These are phyloP conservation scores for Pseudomassariella vexata DNA, from an alignment of 2,329 filamentous ascomycete species.

Conservation along the genomic window DNA sequence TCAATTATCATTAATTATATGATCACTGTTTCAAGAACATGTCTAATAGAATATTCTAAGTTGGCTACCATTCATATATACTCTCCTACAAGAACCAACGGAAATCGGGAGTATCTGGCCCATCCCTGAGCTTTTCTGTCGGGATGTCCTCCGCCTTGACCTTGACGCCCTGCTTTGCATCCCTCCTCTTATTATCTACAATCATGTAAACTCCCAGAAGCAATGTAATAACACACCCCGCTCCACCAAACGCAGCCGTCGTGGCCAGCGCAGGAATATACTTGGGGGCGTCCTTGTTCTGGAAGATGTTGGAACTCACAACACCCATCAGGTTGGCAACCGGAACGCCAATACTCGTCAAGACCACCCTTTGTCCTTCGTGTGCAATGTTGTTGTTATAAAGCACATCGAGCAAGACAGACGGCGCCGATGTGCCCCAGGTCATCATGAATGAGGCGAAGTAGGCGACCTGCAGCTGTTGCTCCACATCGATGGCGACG, in stretches of 20 bases:
- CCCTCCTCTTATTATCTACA: too few relatives aligned
- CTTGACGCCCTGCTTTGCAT: too few relatives aligned
- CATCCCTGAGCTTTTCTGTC: too few relatives aligned
- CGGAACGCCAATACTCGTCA: conserved; percentile 69
- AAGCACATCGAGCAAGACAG: conserved; percentile 48
- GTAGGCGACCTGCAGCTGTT: conserved; percentile 60
- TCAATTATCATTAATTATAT: too few relatives aligned
- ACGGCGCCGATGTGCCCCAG: conserved; percentile 71
- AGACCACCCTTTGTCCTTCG: conserved; percentile 63
- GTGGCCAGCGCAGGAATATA: conserved; percentile 63
- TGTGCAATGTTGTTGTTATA: conserved; percentile 82
- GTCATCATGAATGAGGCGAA: conserved; percentile 79
- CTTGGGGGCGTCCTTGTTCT: conserved; percentile 55
- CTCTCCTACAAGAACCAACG: too few relatives aligned
- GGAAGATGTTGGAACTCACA: conserved; percentile 63
- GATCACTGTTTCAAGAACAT: too few relatives aligned
- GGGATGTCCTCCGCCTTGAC: too few relatives aligned
- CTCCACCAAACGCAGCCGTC: conserved; percentile 57
- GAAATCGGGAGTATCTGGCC: too few relatives aligned
- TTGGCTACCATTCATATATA: too few relatives aligned
- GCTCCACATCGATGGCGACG: conserved; percentile 59
- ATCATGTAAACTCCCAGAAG: too few relatives aligned
- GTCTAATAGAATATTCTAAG: too few relatives aligned
- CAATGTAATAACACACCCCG: too few relatives aligned
- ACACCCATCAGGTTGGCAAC: conserved; percentile 73